Evolutionary conservation across 2,329 filamentous ascomycete genomes (phyloP), one percentile per base, ranked within the genome.

Genomic region (Exophiala aquamarina): DNA sequence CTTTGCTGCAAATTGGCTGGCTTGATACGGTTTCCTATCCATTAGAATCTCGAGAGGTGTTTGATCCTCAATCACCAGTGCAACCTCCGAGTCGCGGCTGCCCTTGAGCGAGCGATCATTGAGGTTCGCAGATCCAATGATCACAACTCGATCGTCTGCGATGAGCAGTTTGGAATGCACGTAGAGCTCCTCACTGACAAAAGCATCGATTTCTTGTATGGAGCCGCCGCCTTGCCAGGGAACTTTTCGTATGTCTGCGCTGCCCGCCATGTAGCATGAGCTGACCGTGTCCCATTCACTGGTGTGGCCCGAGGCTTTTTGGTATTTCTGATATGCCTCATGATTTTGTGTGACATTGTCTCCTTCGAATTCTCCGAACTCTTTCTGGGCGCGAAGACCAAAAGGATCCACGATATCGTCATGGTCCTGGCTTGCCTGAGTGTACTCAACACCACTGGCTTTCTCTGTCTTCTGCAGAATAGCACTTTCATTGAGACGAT

Each of bases 31-130:
- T 59, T 86, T 66, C 2, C 91, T 90, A 56, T 88, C 78, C 89
- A 96, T 95, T 15, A 67, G 79, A 3, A 81, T 89, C 5, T 79
- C 73, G 2, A 95, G 70, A 4, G 71, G 77, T 5, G 83, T 82
- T 0, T 80, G 85, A 63, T 97, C 92, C 61, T 94, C 86, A 77
- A 96, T 87, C 36, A 96, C 84, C 46, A 96, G 86, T 29, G 87
- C 86, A 26, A 97, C 78, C 66, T 97, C 91, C 36, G 87, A 93
- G 67, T 97, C 91, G 66, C 95, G 91, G 58, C 84, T 81, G 11
- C 92, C 91, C 4, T 92, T 72, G 67, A 95, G 91, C 36, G 87
- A 82, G 44, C 91, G 85, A 64, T 97, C 92, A 66, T 96, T 97
- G 59, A 96, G 77, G 67, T 96, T 97, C 54, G 87, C 88, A 21